Conservation (phyloP, 768 basidiomycete species). For the Boletus sp. region DNA sequence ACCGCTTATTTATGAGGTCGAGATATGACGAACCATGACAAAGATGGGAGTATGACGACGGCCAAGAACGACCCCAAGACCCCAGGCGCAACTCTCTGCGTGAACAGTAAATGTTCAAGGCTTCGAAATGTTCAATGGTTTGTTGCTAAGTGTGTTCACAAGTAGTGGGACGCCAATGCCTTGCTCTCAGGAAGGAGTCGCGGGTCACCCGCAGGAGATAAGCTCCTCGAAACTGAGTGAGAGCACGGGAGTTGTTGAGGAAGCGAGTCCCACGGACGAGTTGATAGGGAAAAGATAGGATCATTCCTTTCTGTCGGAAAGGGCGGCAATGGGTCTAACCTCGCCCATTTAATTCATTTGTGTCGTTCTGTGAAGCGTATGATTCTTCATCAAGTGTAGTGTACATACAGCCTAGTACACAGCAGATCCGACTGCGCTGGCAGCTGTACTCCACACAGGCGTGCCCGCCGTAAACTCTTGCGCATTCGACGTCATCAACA, state of each 20-base stretch:
- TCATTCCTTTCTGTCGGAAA: neutral
- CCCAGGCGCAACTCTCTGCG: neutral
- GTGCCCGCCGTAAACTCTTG: slow-evolving; percentile 46
- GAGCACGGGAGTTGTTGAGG: neutral
- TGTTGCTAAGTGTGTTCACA: neutral
- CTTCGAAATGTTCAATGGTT: neutral
- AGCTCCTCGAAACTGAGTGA: neutral
- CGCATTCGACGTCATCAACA: slow-evolving; percentile 74
- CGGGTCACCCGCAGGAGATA: too few species aligned
- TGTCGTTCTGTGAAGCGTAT: neutral
- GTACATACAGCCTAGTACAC: slow-evolving; percentile 25
- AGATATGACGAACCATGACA: too few species aligned
- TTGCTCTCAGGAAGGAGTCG: neutral
- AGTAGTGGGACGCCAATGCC: neutral
- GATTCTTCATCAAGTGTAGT: neutral
- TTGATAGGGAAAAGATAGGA: neutral
- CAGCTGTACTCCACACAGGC: slow-evolving; percentile 31
- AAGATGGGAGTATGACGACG: too few species aligned
- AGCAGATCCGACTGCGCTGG: slow-evolving; percentile 30
- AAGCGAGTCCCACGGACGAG: neutral
- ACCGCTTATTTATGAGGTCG: too few species aligned
- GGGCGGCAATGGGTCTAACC: too few species aligned
- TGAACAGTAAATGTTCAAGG: neutral
- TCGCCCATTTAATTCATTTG: neutral
- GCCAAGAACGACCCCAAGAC: too few species aligned